Percentiles rank a stretch among this genome's conserved stretches.
Conservation (phyloP, 306 rosid genomes). For the Casuarina equisetifolia region DNA sequence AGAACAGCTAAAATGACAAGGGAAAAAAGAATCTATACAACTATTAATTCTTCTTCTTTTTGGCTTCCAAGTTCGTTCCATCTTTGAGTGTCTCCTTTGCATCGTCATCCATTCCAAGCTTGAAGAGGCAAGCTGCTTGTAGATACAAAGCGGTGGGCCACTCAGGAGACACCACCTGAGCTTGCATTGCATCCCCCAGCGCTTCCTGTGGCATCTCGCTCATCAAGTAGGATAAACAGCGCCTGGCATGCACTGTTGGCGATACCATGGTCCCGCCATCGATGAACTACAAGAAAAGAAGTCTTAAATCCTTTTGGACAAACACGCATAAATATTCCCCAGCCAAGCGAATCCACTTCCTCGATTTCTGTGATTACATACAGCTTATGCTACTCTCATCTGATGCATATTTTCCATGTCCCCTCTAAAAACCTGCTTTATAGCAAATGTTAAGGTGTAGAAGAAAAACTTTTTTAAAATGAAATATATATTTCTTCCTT, state of each 20-base stretch:
- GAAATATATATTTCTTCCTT: no score
- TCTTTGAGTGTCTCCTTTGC: slow-evolving; percentile 91
- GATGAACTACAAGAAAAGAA: slow-evolving; percentile 59
- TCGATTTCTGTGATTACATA: background rate
- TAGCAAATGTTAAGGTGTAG: no score
- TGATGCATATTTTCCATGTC: background rate
- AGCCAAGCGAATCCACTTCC: background rate
- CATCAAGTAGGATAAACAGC: slow-evolving; percentile 87
- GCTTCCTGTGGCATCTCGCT: slow-evolving; percentile 72
- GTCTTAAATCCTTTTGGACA: background rate
- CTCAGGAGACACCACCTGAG: slow-evolving; percentile 85
- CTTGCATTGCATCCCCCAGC: slow-evolving; percentile 95
- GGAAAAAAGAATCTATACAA: slow-evolving; percentile 41
- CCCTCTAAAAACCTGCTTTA: no score
- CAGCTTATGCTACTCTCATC: background rate
- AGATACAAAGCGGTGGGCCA: slow-evolving; percentile 93
- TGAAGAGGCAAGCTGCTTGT: slow-evolving; percentile 87
- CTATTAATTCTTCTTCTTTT: slow-evolving; percentile 49
- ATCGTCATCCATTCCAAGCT: slow-evolving; percentile 87
- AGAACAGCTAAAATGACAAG: background rate
- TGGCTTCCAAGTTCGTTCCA: slow-evolving; percentile 84
- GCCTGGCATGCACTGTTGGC: slow-evolving; percentile 86
- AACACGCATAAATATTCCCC: background rate
- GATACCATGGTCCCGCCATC: slow-evolving; percentile 97
- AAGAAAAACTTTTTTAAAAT: no score